Percentiles rank a stretch among this genome's conserved stretches.
These are phyloP conservation scores for Penicillium chermesinum DNA, from an alignment of 495 filamentous ascomycete species.

Conservation along the genomic window DNA sequence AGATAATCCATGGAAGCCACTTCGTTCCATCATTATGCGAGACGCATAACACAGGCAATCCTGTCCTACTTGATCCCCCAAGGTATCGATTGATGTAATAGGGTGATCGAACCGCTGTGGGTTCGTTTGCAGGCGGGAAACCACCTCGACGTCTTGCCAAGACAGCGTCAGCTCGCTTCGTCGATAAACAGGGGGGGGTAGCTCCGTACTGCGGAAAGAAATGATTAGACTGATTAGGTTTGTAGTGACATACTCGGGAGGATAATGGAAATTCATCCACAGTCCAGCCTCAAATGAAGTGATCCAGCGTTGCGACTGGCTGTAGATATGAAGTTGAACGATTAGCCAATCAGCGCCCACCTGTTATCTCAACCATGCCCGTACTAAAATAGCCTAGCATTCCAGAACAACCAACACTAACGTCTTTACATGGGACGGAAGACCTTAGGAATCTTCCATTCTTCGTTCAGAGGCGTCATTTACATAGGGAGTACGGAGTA, in stretches of 20 bases:
- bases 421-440: not conserved
- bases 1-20: too few relatives aligned
- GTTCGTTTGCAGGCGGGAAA: too few relatives aligned
- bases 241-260: conserved; percentile 20
- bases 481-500: too few relatives aligned
- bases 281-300: not conserved
- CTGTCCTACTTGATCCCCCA: too few relatives aligned
- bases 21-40: too few relatives aligned
- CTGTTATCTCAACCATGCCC: conserved; percentile 16
- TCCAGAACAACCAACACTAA: too few relatives aligned
- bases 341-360: conserved; percentile 19
- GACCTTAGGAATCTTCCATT: not conserved
- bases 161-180: too few relatives aligned
- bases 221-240: conserved; percentile 6
- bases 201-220: not conserved
- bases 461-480: not conserved
- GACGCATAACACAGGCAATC: too few relatives aligned
- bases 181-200: conserved; percentile 18
- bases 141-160: too few relatives aligned
- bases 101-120: too few relatives aligned
- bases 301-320: conserved; percentile 17
- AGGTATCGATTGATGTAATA: too few relatives aligned
- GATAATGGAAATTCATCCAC: conserved; percentile 24
- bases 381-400: too few relatives aligned
- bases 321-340: conserved; percentile 24